phyloP scores from a whole-genome alignment of 768 basidiomycete species.

The Phylloporus sp. region DNA sequence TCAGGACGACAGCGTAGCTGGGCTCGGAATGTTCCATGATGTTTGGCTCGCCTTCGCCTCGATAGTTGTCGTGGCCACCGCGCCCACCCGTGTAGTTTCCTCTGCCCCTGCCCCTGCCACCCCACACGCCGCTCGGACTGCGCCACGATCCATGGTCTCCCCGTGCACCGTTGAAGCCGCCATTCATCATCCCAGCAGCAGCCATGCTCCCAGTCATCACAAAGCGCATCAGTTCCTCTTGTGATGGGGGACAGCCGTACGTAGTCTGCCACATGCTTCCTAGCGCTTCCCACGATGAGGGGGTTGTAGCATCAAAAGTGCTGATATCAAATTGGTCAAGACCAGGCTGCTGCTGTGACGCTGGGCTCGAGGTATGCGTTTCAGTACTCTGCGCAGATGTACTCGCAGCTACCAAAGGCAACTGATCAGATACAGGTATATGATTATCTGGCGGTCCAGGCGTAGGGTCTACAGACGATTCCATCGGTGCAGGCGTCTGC shows the following conservation, averaged over 20 bases:
- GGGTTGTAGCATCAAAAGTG: conserved; percentile 69
- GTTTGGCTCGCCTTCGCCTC: conserved; percentile 33
- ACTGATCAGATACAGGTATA: conserved; percentile 39
- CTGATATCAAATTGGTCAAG: conserved; percentile 67
- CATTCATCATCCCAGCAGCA: conserved; percentile 10
- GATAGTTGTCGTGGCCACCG: conserved; percentile 44
- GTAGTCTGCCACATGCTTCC: conserved; percentile 75
- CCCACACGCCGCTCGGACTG: conserved; percentile 34
- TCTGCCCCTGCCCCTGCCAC: conserved; percentile 34
- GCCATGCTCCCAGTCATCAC: conserved; percentile 43
- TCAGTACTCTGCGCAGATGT: conserved; percentile 47
- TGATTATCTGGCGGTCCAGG: conserved; percentile 46
- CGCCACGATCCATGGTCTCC: conserved; percentile 35
- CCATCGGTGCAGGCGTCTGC: conserved; percentile 28
- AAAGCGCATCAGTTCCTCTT: conserved; percentile 75
- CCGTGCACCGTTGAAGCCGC: conserved; percentile 17
- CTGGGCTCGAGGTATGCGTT: conserved; percentile 31
- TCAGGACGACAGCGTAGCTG: conserved; percentile 62
- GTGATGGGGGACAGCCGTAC: conserved; percentile 63
- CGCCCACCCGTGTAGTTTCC: conserved; percentile 35
- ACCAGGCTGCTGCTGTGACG: conserved; percentile 42
- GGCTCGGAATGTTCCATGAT: conserved; percentile 17
- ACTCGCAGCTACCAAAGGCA: conserved; percentile 50
- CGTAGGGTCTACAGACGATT: conserved; percentile 39
- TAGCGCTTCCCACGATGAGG: conserved; percentile 77